Evolutionary conservation across 768 basidiomycete species (phyloP), one percentile per base, ranked within the genome.

Genomic region (Suillus variegatus): DNA sequence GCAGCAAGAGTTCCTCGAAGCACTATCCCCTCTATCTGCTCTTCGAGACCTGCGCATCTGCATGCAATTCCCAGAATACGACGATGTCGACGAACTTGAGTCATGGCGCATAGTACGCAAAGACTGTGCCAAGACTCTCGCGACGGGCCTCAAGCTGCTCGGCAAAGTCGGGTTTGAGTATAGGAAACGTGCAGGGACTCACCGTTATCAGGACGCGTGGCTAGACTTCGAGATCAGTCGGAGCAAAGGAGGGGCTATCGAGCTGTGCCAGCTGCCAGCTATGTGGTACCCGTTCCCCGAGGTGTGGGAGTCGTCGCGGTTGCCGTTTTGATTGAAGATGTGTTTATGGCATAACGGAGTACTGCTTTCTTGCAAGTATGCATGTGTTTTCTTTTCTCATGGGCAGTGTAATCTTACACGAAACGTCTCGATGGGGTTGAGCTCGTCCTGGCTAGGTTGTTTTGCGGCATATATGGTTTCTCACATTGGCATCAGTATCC

Each of bases 51-150:
- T 77, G 16, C 76, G 76, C n/a, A 71, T 77, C 4, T 79, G 76
- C 68, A 72, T 79, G 69, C 76, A 77, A 64, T 77, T 77, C 67
- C 77, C 76, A 0, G 76, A 77, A 43, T 77, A 75, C 49, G 76
- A 77, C 49, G 72, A 72, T 61, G 65, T 69, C 13, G 75, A 76
- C 18, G 75, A 75, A 64, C 60, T 70, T 58, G 75, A 75, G 63
- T 76, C 75, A 0, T 78, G 77, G 77, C 72, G 72, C 38, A 71
- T 68, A 36, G 60, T 69, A 46, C 72, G 76, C 35, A 65, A 68
- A 38, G 75, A 77, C 1, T 74, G 66, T 54, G 76, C 76, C 38
- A 44, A 64, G 47, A 55, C 74, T 63, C 75, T 77, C 65, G 76
- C 75, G 68, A 69, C 56, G 65, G 70, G 67, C 12, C 56, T 78